A percentile compares a stretch with the other conserved stretches of the same genome.
phyloP scores from a whole-genome alignment of 2,329 filamentous ascomycete genomes.

The Zymoseptoria passerinii region DNA sequence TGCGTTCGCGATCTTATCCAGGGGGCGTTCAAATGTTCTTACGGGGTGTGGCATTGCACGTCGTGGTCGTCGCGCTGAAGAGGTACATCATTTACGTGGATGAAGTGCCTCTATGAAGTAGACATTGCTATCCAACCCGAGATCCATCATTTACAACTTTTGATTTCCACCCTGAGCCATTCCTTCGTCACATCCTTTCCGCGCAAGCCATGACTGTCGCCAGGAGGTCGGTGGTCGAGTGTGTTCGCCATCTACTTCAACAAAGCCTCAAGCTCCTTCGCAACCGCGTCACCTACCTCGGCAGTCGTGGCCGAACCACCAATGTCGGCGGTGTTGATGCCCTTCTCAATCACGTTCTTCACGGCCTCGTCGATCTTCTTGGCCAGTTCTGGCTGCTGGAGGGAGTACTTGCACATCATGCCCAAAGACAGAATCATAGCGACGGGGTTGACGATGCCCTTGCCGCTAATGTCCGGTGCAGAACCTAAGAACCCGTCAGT shows the following conservation, averaged over 20 bases:
- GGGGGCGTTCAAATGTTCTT: background rate
- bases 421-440: slow-evolving; percentile 85
- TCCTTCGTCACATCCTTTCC: background rate
- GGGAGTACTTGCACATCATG: slow-evolving; percentile 94
- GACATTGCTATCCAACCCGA: background rate
- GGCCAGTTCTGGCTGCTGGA: slow-evolving; percentile 69
- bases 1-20: background rate
- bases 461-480: slow-evolving; percentile 85
- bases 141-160: background rate
- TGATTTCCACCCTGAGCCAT: background rate
- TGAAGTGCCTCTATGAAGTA: background rate
- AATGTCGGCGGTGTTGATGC: slow-evolving; percentile 74
- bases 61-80: background rate
- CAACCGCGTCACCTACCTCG: slow-evolving; percentile 77
- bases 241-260: slow-evolving; percentile 38
- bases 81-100: background rate
- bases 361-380: slow-evolving; percentile 75
- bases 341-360: slow-evolving; percentile 66
- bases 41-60: background rate
- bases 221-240: background rate
- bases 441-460: slow-evolving; percentile 77
- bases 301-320: slow-evolving; percentile 65
- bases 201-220: background rate
- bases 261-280: slow-evolving; percentile 62
- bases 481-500: slow-evolving; percentile 47